Conservation (phyloP, 305 asterid species). For the Solanum hybrid region DNA sequence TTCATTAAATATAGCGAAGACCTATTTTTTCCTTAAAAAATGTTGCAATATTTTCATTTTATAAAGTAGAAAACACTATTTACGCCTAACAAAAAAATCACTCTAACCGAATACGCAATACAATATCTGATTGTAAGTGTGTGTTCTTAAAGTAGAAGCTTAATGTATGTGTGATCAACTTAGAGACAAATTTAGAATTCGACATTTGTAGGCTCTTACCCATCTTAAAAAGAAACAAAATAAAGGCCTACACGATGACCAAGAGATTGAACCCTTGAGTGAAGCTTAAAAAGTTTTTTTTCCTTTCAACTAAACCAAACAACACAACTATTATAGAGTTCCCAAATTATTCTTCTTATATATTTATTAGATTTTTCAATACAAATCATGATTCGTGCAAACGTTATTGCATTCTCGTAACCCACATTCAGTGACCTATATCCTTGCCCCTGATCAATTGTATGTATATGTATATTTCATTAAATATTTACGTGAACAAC, state of each 20-base stretch:
- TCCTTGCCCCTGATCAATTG: background rate
- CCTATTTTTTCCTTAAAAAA: background rate
- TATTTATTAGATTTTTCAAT: too few species aligned
- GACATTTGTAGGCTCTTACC: background rate
- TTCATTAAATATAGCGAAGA: background rate
- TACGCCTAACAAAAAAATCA: background rate
- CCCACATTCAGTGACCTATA: background rate
- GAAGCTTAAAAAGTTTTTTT: background rate
- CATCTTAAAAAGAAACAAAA: too few species aligned
- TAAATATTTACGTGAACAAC: background rate
- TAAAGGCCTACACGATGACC: too few species aligned
- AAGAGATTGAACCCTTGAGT: background rate
- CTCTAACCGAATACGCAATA: background rate
- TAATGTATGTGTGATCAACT: background rate
- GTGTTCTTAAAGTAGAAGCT: background rate
- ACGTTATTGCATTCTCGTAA: rapidly evolving
- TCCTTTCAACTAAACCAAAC: background rate
- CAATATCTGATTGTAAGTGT: background rate
- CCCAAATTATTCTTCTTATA: too few species aligned
- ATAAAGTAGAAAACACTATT: background rate
- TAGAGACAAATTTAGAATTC: background rate
- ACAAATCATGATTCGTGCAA: background rate
- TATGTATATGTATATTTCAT: background rate
- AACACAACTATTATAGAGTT: background rate
- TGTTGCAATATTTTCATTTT: background rate